phyloP scores from a whole-genome alignment of 805 yeast species.

The Spathaspora girioi region DNA sequence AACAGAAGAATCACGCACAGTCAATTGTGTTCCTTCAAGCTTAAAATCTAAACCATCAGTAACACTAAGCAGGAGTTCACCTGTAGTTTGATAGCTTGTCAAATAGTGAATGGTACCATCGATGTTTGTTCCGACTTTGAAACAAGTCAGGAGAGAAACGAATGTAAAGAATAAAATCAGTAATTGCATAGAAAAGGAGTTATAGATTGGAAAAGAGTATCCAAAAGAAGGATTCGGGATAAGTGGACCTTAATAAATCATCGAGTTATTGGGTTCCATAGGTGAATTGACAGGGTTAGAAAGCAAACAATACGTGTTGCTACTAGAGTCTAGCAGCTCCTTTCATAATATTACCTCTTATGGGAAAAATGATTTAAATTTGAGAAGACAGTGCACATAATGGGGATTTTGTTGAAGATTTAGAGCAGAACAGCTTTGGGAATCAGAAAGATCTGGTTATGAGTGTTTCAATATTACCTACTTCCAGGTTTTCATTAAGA shows the following conservation, averaged over 20 bases:
- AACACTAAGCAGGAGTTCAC: neutral
- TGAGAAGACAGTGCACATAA: no score
- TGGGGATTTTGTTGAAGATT: no score
- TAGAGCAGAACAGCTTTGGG: no score
- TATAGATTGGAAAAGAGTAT: neutral
- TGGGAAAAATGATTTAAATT: no score
- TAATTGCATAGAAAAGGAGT: neutral
- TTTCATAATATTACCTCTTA: no score
- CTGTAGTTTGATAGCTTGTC: neutral
- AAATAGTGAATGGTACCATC: neutral
- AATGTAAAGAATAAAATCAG: neutral
- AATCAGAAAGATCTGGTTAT: no score
- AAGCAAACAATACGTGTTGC: no score
- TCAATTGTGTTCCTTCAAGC: neutral
- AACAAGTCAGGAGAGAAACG: neutral
- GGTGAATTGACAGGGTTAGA: no score
- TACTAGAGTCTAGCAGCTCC: no score
- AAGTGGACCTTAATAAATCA: neutral
- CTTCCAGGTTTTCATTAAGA: no score
- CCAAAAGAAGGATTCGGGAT: neutral
- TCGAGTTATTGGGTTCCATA: no score
- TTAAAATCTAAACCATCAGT: neutral
- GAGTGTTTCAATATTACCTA: no score
- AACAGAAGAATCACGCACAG: neutral
- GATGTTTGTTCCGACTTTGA: neutral